Conservation (phyloP, 768 basidiomycete genomes). For the Phaeolepiota aurea region DNA sequence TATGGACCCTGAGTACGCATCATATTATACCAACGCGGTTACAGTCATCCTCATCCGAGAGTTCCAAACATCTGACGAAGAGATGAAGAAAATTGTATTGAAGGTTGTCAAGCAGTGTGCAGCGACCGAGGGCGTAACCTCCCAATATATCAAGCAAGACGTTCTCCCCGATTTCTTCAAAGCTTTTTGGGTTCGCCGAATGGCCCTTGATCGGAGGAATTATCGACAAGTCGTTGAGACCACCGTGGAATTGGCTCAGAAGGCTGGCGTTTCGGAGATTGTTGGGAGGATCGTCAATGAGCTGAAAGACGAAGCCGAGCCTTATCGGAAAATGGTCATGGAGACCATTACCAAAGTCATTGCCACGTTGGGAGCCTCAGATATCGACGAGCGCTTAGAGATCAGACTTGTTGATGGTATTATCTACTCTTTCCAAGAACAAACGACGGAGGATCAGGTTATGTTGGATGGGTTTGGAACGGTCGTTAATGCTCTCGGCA, state of each 20-base stretch:
- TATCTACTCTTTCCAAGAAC: slow-evolving; percentile 99
- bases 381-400: slow-evolving; percentile 94
- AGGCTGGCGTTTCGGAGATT: slow-evolving; percentile 94
- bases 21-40: slow-evolving; percentile 98
- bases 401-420: slow-evolving; percentile 94
- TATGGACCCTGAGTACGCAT: slow-evolving; percentile 99
- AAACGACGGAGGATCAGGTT: slow-evolving; percentile 97
- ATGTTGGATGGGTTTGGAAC: slow-evolving; percentile 99
- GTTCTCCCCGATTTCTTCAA: slow-evolving; percentile 99
- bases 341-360: slow-evolving; percentile 98
- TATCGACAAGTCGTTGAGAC: slow-evolving; percentile 98
- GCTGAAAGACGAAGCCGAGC: slow-evolving; percentile 85
- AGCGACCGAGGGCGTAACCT: slow-evolving; percentile 95
- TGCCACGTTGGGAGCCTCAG: slow-evolving; percentile 88
- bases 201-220: slow-evolving; percentile 95
- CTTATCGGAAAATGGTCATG: slow-evolving; percentile 99
- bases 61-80: slow-evolving; percentile 98
- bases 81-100: slow-evolving; percentile 99
- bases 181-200: slow-evolving; percentile 95
- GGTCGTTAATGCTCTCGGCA: slow-evolving; percentile 92
- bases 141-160: slow-evolving; percentile 93
- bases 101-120: slow-evolving; percentile 99
- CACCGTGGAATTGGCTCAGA: slow-evolving; percentile 96
- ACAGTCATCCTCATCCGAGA: slow-evolving; percentile 95
- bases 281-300: slow-evolving; percentile 85